Base-by-base conservation (phyloP, 2,329 filamentous ascomycete species). In the Penicillium concentricum region DNA sequence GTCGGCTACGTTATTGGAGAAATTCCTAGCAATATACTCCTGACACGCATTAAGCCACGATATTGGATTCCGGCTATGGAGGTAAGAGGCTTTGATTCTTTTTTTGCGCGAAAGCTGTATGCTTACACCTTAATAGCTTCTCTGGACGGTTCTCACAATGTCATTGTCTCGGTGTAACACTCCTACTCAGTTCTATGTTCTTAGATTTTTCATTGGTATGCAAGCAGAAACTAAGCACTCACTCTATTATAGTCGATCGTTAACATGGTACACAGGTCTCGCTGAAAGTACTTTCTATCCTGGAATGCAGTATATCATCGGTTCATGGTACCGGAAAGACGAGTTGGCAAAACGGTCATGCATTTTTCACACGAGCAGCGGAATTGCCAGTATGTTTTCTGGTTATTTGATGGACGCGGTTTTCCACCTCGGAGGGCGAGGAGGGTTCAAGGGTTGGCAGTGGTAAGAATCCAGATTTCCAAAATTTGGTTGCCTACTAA, bases 1-100 rank as follows among this genome's bases (percentile, higher is more conserved):
- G 78, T 83, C 0, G 85, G 85, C 9, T 87, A 87, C 61, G 81
- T 84, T 0, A 74, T 87, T 47, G 79, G 79, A 3, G 73, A 82
- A 54, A 75, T 82, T 13, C 80, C 80, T 1, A 79, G 74, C 44
- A 82, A 83, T 56, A 73, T 84, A 10, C 70, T 83, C 7, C 69
- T 84, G 5, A 83, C 80, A 2, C 74, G 76, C 10, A 64, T 82
- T 15, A 74, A 75, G 9, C 79, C 80, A 2, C 72, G 74, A 15
- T 74, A 77, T 49, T 82, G 78, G 78, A 78, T 82, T 48, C 80
- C 79, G 1, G 67, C 72, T 2, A 76, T 76, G 62, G 80, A 82
- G 64, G 73, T 69, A 69, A 73, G 39, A 15, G 16, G 10, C 12
- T 52, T 34, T 10, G 52, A 1, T 61, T 43, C 60, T 41, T 45